Percentiles rank a stretch among this genome's conserved stretches.
phyloP scores from a whole-genome alignment of 2,329 filamentous ascomycete species.

The Furcasterigmium furcatum region DNA sequence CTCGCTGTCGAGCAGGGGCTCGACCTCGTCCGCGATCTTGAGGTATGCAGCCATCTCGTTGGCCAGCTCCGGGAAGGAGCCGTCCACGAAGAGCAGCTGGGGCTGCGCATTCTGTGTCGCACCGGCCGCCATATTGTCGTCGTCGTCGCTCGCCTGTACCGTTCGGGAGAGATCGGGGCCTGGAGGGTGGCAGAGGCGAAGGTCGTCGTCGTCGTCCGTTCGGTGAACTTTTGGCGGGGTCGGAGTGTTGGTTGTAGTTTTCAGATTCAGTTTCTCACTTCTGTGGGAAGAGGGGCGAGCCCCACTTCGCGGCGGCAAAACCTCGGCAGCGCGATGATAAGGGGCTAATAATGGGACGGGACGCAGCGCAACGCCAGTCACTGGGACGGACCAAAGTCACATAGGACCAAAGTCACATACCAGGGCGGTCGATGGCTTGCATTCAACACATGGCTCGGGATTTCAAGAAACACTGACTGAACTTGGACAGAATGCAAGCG shows the following conservation, averaged over 20 bases:
- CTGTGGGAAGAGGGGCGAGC: conserved; percentile 1
- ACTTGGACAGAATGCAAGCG: too few relatives aligned
- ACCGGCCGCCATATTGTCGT: conserved; percentile 23
- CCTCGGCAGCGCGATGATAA: too few relatives aligned
- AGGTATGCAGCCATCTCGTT: conserved; percentile 95
- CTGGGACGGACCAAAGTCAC: too few relatives aligned
- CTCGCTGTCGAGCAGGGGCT: conserved; percentile 68
- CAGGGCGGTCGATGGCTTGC: too few relatives aligned
- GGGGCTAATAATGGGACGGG: too few relatives aligned
- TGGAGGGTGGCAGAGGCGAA: conserved; percentile 6
- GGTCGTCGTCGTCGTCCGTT: conserved; percentile 7
- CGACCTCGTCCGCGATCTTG: conserved; percentile 75
- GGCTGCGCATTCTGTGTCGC: conserved; percentile 44
- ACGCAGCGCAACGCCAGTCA: too few relatives aligned
- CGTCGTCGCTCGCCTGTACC: neutral
- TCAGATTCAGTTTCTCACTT: conserved; percentile 3
- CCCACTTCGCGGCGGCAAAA: neutral
- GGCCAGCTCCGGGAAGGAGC: conserved; percentile 87
- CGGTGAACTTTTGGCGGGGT: conserved; percentile 8
- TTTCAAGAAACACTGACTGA: too few relatives aligned
- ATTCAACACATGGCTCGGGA: too few relatives aligned
- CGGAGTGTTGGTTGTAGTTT: conserved; percentile 5
- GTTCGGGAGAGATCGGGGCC: conserved; percentile 5
- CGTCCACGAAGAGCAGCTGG: conserved; percentile 77
- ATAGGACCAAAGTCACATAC: too few relatives aligned